These are phyloP conservation scores for Blastobotrys arbuscula DNA, from an alignment of 1,139 yeast species.

Conservation along the genomic window DNA sequence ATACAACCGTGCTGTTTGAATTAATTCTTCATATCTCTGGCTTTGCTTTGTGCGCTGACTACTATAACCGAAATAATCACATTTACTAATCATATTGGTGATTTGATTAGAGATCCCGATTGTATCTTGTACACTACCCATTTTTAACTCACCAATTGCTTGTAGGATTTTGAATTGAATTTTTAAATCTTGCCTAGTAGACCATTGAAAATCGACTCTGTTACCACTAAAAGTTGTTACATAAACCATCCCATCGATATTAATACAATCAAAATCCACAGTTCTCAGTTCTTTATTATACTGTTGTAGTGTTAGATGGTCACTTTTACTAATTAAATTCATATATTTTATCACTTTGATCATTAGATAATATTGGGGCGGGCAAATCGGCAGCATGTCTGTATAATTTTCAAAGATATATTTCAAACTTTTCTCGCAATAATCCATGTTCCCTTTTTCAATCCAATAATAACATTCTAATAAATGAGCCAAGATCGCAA, in stretches of 20 bases:
- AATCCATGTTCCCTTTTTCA: slow-evolving; percentile 1
- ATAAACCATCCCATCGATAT: slow-evolving; percentile 5
- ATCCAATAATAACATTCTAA: slow-evolving; percentile 4
- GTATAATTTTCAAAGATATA: background rate
- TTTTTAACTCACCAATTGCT: background rate
- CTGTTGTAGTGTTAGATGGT: background rate
- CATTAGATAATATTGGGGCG: slow-evolving; percentile 6
- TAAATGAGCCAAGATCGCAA: background rate
- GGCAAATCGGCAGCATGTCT: background rate
- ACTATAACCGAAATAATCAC: background rate
- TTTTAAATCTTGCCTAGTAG: background rate
- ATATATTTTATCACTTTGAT: background rate
- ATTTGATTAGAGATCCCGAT: background rate
- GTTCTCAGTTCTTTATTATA: background rate
- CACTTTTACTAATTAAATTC: background rate
- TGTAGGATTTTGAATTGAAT: background rate
- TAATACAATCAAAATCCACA: background rate
- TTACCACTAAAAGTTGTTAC: slow-evolving; percentile 6
- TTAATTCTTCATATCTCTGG: background rate
- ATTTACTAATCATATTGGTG: background rate
- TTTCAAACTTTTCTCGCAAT: background rate
- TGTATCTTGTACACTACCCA: background rate
- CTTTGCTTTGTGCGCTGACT: background rate
- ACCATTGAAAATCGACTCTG: slow-evolving; percentile 5
- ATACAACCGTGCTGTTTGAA: background rate